phyloP scores from a whole-genome alignment of 169 alveolate species.

The Prorocentrum cordatum region DNA sequence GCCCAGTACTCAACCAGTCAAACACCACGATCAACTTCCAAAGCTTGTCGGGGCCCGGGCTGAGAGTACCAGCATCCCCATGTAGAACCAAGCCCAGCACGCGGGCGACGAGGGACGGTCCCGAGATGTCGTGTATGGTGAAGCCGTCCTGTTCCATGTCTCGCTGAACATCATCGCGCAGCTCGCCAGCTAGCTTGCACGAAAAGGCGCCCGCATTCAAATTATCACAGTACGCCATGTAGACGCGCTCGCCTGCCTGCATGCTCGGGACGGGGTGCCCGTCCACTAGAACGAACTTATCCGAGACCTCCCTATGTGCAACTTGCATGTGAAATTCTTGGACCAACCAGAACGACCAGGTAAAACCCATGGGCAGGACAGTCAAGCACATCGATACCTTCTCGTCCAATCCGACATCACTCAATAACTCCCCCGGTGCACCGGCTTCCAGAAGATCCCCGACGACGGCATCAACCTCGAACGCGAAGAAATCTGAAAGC shows the following conservation, averaged over 20 bases:
- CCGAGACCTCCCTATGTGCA: background rate
- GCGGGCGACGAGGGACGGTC: background rate
- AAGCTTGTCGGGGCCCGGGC: background rate
- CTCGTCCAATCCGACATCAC: no score
- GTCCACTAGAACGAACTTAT: no score
- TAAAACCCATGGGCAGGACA: background rate
- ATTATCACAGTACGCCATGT: background rate
- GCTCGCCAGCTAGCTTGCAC: background rate
- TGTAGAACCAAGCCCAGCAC: background rate
- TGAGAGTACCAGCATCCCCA: background rate
- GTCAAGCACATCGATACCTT: background rate
- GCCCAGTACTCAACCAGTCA: no score
- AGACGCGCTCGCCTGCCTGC: background rate
- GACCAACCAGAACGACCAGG: background rate
- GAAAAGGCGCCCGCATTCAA: background rate
- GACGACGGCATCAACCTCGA: background rate
- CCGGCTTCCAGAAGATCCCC: background rate
- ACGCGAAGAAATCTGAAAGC: background rate
- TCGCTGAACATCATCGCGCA: background rate
- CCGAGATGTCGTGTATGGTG: background rate
- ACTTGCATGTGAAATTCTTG: background rate
- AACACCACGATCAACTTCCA: background rate
- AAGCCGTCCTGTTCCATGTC: background rate
- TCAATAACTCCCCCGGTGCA: background rate
- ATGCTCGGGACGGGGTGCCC: background rate